Evolutionary conservation across 805 yeast species (phyloP), one percentile per base, ranked within the genome.

Genomic region (Candida khao-thaluensis): DNA sequence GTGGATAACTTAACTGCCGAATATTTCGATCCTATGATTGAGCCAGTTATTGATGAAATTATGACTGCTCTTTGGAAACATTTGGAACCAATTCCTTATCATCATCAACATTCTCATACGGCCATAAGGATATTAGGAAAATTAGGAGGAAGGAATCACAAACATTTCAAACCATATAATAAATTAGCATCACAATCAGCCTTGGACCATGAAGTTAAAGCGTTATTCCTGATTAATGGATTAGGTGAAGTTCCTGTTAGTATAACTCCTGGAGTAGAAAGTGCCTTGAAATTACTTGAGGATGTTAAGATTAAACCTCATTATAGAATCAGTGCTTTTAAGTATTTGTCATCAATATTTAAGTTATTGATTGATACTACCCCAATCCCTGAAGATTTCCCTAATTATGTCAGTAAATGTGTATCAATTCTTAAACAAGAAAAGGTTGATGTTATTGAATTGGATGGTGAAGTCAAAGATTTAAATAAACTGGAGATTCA

Each of bases 1-100:
- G 96, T 93, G 17, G 99, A 93, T 54, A 93, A 95, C 53, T 63
- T 93, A 44, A 95, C 98, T 0, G 95, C 98, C 0, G 95, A 90
- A 48, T 93, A 90, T 59, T 89, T 93, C 60, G 99, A 93, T 53
- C 98, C 99, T 2, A 90, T 93, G 56, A 81, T 93, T 44, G 97
- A 90, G 54, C 98, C 99, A 0, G 97, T 90, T 2, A 81, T 91
- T 38, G 95, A 86, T 44, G 97, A 93, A 50, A 89, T 95, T 1
- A 85, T 90, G 87, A 81, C 83, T 26, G 95, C 97, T 0, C 69
- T 93, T 23, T 93, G 96, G 91, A 82, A 78, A 45, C 93, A 91
- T 51, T 63, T 93, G 49, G 81, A 81, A 52, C 99, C 99, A 1
- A 74, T 90, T 24, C 98, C 99, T 0, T 89, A 88, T 57, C 87